Percentiles rank a stretch among this genome's conserved stretches.
These are phyloP conservation scores for Aspergillus steynii DNA, from an alignment of 495 filamentous ascomycete species.

Conservation along the genomic window DNA sequence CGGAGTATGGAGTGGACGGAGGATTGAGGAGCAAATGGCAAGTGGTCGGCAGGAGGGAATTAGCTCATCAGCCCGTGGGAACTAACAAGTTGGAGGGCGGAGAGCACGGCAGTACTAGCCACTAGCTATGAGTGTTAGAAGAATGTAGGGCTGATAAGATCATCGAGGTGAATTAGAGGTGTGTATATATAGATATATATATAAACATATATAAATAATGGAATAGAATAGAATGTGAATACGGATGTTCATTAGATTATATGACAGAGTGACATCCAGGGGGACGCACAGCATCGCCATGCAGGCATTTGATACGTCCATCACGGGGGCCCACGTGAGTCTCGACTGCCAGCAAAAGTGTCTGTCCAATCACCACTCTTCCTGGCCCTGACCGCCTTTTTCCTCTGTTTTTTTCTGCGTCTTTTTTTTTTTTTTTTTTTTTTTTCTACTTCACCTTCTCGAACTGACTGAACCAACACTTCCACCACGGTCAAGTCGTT, in stretches of 20 bases:
- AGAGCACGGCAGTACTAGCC: slow-evolving; percentile 20
- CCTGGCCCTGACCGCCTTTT: slow-evolving; percentile 24
- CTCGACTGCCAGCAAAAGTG: no score
- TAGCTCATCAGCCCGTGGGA: slow-evolving; percentile 27
- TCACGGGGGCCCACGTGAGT: slow-evolving; percentile 24
- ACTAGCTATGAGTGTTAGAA: slow-evolving; percentile 10
- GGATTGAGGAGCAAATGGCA: slow-evolving; percentile 10
- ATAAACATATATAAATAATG: no score
- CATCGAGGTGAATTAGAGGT: no score
- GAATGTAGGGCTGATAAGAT: neutral
- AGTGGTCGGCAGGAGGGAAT: slow-evolving; percentile 11
- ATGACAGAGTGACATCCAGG: no score
- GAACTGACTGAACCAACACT: neutral
- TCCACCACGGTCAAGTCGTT: neutral
- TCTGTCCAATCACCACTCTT: slow-evolving; percentile 23
- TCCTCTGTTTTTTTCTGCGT: slow-evolving; percentile 31
- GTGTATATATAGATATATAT: no score
- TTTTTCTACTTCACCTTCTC: neutral
- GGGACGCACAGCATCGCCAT: neutral
- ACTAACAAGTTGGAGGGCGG: slow-evolving; percentile 14
- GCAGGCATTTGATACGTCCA: neutral
- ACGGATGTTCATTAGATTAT: no score
- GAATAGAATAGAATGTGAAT: no score
- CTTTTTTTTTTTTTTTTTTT: slow-evolving; percentile 35
- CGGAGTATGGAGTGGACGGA: slow-evolving; percentile 2